Conservation (phyloP, 495 filamentous ascomycete species). For the Talaromyces nanjingensis region DNA sequence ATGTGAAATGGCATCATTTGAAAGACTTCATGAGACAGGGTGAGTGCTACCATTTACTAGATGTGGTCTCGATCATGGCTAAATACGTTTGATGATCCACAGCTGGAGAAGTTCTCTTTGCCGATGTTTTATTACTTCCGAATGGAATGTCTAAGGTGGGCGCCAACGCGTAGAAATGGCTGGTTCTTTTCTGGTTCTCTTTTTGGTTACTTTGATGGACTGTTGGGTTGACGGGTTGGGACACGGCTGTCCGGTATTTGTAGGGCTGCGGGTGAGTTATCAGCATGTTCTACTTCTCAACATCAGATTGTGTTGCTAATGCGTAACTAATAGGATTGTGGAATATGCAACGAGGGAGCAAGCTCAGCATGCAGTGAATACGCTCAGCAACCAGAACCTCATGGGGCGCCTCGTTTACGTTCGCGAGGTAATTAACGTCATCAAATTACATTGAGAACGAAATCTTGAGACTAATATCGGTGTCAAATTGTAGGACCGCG, state of each 20-base stretch:
- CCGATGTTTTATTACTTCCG: slow-evolving; percentile 98
- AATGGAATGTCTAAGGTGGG: slow-evolving; percentile 99
- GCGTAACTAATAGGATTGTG: slow-evolving; percentile 70
- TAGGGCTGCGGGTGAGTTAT: slow-evolving; percentile 98
- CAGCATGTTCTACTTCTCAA: background rate
- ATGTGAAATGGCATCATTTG: slow-evolving; percentile 99
- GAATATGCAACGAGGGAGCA: slow-evolving; percentile 99
- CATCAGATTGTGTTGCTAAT: slow-evolving; percentile 23
- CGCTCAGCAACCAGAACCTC: slow-evolving; percentile 96
- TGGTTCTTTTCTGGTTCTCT: slow-evolving; percentile 57
- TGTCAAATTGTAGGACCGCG: slow-evolving; percentile 62
- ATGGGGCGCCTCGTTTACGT: slow-evolving; percentile 99
- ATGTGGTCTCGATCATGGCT: slow-evolving; percentile 23
- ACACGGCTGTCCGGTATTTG: slow-evolving; percentile 76
- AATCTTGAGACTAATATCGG: slow-evolving; percentile 13
- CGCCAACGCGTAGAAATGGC: slow-evolving; percentile 68
- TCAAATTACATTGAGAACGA: background rate
- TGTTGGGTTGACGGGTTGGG: slow-evolving; percentile 99
- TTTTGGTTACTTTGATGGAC: slow-evolving; percentile 64
- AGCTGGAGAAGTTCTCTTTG: slow-evolving; percentile 99
- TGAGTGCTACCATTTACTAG: slow-evolving; percentile 43
- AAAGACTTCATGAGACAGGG: slow-evolving; percentile 99
- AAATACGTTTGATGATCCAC: slow-evolving; percentile 23
- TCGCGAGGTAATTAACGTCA: slow-evolving; percentile 64
- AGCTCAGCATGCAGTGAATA: slow-evolving; percentile 94